These are phyloP conservation scores for Hepatocystis sp. DNA, from an alignment of 169 alveolate species.

Conservation along the genomic window DNA sequence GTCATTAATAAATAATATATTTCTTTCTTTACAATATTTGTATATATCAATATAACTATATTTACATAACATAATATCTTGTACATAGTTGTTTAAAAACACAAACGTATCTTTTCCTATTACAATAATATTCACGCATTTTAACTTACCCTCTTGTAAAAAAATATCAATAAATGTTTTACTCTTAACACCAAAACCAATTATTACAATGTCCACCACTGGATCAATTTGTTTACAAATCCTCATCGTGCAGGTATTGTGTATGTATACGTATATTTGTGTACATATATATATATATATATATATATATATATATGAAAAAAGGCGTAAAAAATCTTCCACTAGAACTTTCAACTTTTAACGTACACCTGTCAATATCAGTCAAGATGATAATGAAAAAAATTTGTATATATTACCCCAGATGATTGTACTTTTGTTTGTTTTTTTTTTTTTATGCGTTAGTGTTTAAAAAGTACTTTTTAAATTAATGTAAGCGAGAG, in stretches of 20 bases:
- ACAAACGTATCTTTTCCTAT: slow-evolving; percentile 48
- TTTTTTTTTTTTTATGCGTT: too few species aligned
- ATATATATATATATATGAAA: too few species aligned
- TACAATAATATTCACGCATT: slow-evolving; percentile 55
- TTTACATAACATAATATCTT: slow-evolving; percentile 32
- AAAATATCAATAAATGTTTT: slow-evolving; percentile 39
- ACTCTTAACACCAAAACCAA: slow-evolving; percentile 65
- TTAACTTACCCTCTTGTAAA: slow-evolving; percentile 28
- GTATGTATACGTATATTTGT: too few species aligned
- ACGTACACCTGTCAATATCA: too few species aligned
- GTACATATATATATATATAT: too few species aligned
- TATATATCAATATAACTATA: slow-evolving; percentile 52
- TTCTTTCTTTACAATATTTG: slow-evolving; percentile 69
- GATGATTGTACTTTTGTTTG: too few species aligned
- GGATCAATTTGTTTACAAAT: slow-evolving; percentile 72
- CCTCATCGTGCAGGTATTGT: slow-evolving; percentile 21
- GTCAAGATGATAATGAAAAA: too few species aligned
- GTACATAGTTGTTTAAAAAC: slow-evolving; percentile 39
- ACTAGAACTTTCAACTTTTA: too few species aligned
- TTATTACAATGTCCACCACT: slow-evolving; percentile 64
- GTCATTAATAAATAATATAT: slow-evolving; percentile 63
- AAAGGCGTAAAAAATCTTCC: too few species aligned
- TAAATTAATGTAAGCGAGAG: too few species aligned
- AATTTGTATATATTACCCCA: too few species aligned
- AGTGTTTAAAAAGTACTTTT: too few species aligned